Evolutionary conservation across 108 stramenopile genomes (phyloP).

Genomic region (Aurantiochytrium sp.): DNA sequence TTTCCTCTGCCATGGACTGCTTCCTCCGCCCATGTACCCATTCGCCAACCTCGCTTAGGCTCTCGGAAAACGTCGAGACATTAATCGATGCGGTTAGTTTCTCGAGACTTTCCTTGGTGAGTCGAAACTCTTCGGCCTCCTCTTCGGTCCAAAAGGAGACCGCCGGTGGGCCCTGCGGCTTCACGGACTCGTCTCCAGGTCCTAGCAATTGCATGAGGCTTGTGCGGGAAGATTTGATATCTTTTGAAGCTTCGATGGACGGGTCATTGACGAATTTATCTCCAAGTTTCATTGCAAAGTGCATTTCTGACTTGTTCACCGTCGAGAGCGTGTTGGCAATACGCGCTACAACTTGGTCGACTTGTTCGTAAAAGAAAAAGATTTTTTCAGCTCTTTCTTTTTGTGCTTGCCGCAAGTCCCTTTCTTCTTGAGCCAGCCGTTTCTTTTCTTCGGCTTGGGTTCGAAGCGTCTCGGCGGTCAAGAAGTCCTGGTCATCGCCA

Average conservation of each 20-base stretch:
- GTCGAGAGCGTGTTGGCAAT: background rate
- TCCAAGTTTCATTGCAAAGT: background rate
- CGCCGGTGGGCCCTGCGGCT: background rate
- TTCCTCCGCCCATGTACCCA: background rate
- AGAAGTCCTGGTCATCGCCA: background rate
- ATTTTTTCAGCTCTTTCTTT: background rate
- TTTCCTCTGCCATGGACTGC: background rate
- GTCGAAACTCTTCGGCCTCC: background rate
- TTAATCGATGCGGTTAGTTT: background rate
- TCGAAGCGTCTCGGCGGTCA: background rate
- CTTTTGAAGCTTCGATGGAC: background rate
- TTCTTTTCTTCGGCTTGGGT: background rate
- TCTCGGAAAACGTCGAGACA: background rate
- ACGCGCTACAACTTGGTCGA: background rate
- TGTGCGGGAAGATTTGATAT: background rate
- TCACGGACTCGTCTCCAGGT: background rate
- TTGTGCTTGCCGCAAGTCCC: background rate
- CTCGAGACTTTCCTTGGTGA: background rate
- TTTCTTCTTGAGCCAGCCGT: background rate
- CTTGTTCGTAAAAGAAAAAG: background rate
- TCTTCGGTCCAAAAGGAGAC: background rate
- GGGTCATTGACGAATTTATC: background rate
- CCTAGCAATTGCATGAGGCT: background rate
- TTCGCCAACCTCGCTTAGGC: background rate
- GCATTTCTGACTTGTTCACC: background rate